Conservation (phyloP, 2,329 filamentous ascomycete species). For the Dactylellina sp. region DNA sequence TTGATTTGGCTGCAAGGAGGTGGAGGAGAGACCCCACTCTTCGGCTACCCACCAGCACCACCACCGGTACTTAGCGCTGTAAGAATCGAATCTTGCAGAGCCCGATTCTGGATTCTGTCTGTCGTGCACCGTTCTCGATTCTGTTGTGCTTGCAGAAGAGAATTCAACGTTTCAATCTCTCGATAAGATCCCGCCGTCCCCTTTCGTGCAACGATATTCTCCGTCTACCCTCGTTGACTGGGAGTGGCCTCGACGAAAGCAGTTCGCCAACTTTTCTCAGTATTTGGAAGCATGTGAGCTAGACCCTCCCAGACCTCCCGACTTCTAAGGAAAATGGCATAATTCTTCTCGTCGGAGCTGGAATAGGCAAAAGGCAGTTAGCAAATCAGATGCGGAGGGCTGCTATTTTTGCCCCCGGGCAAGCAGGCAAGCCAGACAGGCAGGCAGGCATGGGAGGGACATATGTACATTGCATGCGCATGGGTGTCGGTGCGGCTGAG, state of each 20-base stretch:
- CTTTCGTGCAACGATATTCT: slow-evolving; percentile 31
- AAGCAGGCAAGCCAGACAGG: too few relatives aligned
- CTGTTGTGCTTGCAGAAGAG: too few relatives aligned
- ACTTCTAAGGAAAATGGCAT: too few relatives aligned
- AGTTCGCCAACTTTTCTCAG: slow-evolving; percentile 13
- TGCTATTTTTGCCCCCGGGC: slow-evolving; percentile 58
- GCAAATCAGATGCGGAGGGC: slow-evolving; percentile 26
- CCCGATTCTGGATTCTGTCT: background rate
- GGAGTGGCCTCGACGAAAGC: slow-evolving; percentile 18
- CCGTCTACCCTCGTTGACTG: slow-evolving; percentile 22
- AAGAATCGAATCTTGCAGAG: slow-evolving; percentile 36
- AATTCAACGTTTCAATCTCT: background rate
- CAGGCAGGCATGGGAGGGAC: background rate
- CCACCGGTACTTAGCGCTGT: slow-evolving; percentile 36
- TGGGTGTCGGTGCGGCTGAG: slow-evolving; percentile 54
- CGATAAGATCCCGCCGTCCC: too few relatives aligned
- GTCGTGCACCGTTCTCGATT: too few relatives aligned
- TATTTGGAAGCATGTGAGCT: slow-evolving; percentile 54
- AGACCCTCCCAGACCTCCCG: slow-evolving; percentile 5
- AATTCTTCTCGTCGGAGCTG: slow-evolving; percentile 30
- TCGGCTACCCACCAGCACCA: too few relatives aligned
- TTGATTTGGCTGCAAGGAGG: slow-evolving; percentile 49
- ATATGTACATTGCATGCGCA: slow-evolving; percentile 2
- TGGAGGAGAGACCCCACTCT: slow-evolving; percentile 34
- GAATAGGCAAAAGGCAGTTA: slow-evolving; percentile 30